These are phyloP conservation scores for Botrytis cinerea DNA, from an alignment of 2,329 filamentous ascomycete species.

Conservation along the genomic window DNA sequence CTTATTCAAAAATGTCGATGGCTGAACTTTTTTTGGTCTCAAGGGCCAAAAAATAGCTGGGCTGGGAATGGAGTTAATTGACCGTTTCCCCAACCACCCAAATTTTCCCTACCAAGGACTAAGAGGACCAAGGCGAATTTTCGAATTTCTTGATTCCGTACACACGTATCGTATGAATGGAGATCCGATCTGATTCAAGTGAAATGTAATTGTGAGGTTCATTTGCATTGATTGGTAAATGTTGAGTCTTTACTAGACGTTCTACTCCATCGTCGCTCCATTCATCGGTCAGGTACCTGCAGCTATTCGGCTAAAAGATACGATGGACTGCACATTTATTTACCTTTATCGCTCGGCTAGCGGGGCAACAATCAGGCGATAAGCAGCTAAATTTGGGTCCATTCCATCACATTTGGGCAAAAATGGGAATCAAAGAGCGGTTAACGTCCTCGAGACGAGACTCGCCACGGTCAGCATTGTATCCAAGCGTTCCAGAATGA, in stretches of 20 bases:
- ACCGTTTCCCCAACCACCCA: conserved; percentile 19
- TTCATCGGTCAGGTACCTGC: neutral
- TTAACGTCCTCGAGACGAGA: neutral
- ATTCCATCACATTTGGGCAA: neutral
- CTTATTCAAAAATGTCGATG: conserved; percentile 15
- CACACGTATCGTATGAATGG: neutral
- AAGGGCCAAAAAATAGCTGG: conserved; percentile 10
- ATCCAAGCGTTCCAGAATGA: neutral
- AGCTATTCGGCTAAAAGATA: conserved; percentile 7
- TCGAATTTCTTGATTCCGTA: neutral
- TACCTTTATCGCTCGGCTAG: conserved; percentile 6
- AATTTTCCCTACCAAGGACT: conserved; percentile 8
- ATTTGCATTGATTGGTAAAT: neutral
- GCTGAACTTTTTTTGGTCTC: conserved; percentile 2
- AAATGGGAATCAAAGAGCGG: neutral
- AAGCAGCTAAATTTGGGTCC: conserved; percentile 1
- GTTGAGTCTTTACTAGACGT: neutral
- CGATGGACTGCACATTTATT: neutral
- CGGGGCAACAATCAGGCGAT: conserved; percentile 12
- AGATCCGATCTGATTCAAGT: conserved; percentile 3
- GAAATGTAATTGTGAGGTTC: neutral
- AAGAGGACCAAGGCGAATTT: neutral
- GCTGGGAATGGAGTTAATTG: conserved; percentile 15
- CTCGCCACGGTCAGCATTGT: neutral
- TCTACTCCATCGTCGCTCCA: neutral